Base-by-base conservation (phyloP, 768 basidiomycete species). In the Boletellus emodensis region DNA sequence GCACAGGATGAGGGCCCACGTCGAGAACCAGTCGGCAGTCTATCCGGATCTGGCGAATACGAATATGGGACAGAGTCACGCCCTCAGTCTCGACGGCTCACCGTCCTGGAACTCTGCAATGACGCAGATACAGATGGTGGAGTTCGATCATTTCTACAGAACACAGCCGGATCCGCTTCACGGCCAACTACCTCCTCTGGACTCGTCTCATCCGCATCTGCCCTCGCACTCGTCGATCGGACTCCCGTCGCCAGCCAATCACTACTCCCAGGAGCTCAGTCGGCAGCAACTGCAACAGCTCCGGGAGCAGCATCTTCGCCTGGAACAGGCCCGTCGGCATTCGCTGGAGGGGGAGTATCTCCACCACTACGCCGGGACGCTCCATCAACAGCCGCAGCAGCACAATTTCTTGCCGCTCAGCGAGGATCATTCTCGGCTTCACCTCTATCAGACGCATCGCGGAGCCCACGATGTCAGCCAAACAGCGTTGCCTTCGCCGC, bases 91-190 rank as follows among this genome's bases (percentile, higher is more conserved):
- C 79, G 88, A 60, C 73, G 88, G 53, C 82, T 90, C 79, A 77
- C 84, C 69, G 84, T 90, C 78, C 80, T 90, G 86, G 88, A 90
- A 59, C 84, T 90, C 78, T 89, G 87, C 80, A 88, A 90, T 78
- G 85, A 86, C 74, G 65, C 74, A 65, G 70, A 70, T 70, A 68
- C 68, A 67, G 68, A 72, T 71, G 63, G 68, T 57, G 62, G 71
- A 67, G 47, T 71, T 70, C 75, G 73, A 71, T 55, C 75, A 68
- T 71, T 79, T 75, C 55, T 78, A 77, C 54, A 70, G 14, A 51
- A 57, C 64, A 57, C 66, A 55, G 26, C 60, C 54, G 63, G 66
- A 62, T 55, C 60, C 56, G 56, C 61, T 58, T 67, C 72, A 66
- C 69, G 75, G 35, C 75, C 75, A 48, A 69, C 66, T 57, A 77